Evolutionary conservation across 148 eudicot genomes (phyloP), one percentile per base, ranked within the genome.

Genomic region (Arbutus unedo): DNA sequence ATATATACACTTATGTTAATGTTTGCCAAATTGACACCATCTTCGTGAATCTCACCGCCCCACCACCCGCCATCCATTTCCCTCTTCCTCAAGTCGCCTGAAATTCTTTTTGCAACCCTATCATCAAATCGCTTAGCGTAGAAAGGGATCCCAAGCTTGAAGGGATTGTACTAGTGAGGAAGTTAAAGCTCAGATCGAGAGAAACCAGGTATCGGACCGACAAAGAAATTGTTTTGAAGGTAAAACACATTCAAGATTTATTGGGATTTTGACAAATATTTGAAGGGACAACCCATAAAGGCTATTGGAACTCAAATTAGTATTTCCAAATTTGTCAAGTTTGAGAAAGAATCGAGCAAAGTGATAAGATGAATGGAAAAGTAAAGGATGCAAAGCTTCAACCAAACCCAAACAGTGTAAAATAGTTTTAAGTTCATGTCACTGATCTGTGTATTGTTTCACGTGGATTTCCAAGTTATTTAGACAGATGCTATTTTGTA

Each of bases 291-390:
- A 21, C 47, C 97, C 98, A 41, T 87, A 68, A 2, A 95, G 59
- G 7, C 73, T 76, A 74, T 95, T 95, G 8, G 96, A 90, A 83
- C 98, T 93, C 91, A 93, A 88, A 81, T 93, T 54, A 95, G 85
- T 0, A 76, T 70, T 77, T 93, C 93, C 79, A 95, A 91, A 43
- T 82, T 83, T 38, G 77, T 73, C 43, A 92, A 50, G 25, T 82
- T 77, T 3, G 89, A 86, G 15, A 95, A 67, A 8, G 89, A 80
- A 68, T 92, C 91, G 70, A 93, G 91, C 82, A 95, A 86, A 71
- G 0, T 60, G 38, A 31, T 31, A 31, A 31, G 38, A 31, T 31
- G 38, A 31, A 31, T 31, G 38, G 38, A 31, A 31, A 31, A 31
- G 0, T 31, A 31, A 31, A 31, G 38, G 38, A 31, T 0, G 38